Base-by-base conservation (phyloP, 495 filamentous ascomycete species). In the Filosporella fistucella region DNA sequence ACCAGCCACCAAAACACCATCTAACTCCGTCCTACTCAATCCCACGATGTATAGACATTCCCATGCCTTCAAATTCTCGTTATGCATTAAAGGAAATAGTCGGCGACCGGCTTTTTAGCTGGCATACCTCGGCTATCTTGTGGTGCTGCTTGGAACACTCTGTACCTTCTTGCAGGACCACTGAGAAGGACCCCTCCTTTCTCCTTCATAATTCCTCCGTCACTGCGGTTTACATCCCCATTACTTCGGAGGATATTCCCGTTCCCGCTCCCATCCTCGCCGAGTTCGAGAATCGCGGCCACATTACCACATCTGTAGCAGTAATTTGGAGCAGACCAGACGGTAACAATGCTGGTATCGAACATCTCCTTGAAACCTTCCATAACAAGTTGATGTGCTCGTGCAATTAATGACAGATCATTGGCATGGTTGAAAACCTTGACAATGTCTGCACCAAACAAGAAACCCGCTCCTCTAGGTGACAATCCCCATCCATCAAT, bases 281-380 rank as follows among this genome's bases (percentile, higher is more conserved):
- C 87, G 16, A 98, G 72, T 69, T 98, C 93, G 35, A 98, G 63
- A 49, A 98, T 89, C 4, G 93, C 91, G 3, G 93, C 93, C 16
- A 98, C 94, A 56, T 98, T 98, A 0, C 93, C 93, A 56, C 93
- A 98, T 16, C 93, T 80, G 68, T 98, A 98, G 68, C 93, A 98
- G 65, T 98, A 98, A 63, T 98, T 98, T 1, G 93, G 93, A 37
- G 93, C 93, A 8, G 82, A 88, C 93, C 93, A 96, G 38, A 98
- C 91, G 0, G 93, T 98, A 4, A 98, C 93, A 47, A 98, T 96
- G 18, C 79, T 86, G 13, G 77, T 80, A 55, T 97, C 91, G 56
- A 96, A 96, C 91, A 96, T 96, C 69, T 96, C 93, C 65, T 97
- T 97, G 67, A 95, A 97, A 8, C 93, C 93, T 64, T 98, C 93